Base-by-base conservation (phyloP, 257 asterid species). In the Capsicum rhomboideum region DNA sequence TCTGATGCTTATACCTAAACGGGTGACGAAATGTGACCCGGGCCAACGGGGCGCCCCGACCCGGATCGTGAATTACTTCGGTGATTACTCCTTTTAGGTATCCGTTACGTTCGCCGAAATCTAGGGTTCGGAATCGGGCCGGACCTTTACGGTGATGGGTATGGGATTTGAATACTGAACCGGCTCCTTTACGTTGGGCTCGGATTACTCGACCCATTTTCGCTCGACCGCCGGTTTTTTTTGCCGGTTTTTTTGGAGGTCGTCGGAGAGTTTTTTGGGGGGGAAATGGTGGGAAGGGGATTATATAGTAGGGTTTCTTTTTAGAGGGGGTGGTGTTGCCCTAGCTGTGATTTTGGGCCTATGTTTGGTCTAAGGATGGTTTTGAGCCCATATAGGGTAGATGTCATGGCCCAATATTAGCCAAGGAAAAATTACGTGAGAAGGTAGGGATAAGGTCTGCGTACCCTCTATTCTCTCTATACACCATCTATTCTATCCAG, bases 61-160 rank as follows among this genome's bases (percentile, higher is more conserved):
- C 86, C 1, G 88, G 88, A 58, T 86, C 86, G 84, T 86, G 88
- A 31, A 86, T 86, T 37, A 86, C 84, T n/a, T 86, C 88, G 6
- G 86, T 78, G 23, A 86, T 67, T 2, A 86, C 88, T 5, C 88
- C 86, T 78, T 86, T 86, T 26, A 79, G 85, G 71, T 86, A 86
- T 0, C 88, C 88, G 34, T 86, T 86, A 10, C 88, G 85, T 42
- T 86, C 87, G 52, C 89, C 87, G 81, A 84, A 86, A 83, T 86
- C 89, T 18, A 86, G 83, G 0, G 87, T 44, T 20, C 89, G 87
- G 85, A 86, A 86, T 4, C 85, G 55, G 80, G 89, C 87, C 5
- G 87, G 87, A 2, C 89, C 89, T 53, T 86, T 86, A n/a, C 89
- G 54, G 85, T 86, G 86, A 49, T 86, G 86, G 21, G 89, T 86